Conservation (phyloP, 352 stramenopile genomes). For the Phytophthora colocasiae region DNA sequence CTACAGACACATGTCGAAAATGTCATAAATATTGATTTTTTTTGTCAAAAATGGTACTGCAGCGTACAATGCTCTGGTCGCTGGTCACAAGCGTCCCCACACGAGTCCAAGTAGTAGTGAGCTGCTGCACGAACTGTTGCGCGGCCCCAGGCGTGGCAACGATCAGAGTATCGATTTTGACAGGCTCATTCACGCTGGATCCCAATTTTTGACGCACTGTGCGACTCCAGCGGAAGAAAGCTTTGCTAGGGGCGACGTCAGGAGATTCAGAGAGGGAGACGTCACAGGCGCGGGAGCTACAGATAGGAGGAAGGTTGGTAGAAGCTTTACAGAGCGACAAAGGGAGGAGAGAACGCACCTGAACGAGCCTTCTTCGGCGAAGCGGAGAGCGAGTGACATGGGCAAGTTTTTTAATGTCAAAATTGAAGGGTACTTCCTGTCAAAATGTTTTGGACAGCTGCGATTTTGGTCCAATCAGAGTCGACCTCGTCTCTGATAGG, state of each 20-base stretch:
- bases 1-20: conserved; percentile 13
- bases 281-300: conserved; percentile 59
- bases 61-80: conserved; percentile 56
- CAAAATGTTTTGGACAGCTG: too few relatives aligned
- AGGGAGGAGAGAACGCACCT: conserved; percentile 37
- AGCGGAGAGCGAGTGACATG: conserved; percentile 54
- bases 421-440: too few relatives aligned
- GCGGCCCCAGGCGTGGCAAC: conserved; percentile 54
- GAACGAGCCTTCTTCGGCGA: conserved; percentile 62
- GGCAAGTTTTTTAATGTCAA: background rate
- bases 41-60: background rate
- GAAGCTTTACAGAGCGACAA: background rate
- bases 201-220: conserved; percentile 34
- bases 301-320: background rate
- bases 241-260: conserved; percentile 30
- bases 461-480: too few relatives aligned
- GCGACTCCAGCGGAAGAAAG: conserved; percentile 74
- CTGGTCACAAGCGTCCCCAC: conserved; percentile 64
- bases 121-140: conserved; percentile 55
- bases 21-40: conserved; percentile 1
- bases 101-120: conserved; percentile 50
- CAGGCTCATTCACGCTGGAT: background rate
- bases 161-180: conserved; percentile 47
- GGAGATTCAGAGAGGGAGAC: conserved; percentile 34
- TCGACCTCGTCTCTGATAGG: too few relatives aligned